These are phyloP conservation scores for Clitoria ternatea DNA, from an alignment of 306 rosid genomes.

Conservation along the genomic window DNA sequence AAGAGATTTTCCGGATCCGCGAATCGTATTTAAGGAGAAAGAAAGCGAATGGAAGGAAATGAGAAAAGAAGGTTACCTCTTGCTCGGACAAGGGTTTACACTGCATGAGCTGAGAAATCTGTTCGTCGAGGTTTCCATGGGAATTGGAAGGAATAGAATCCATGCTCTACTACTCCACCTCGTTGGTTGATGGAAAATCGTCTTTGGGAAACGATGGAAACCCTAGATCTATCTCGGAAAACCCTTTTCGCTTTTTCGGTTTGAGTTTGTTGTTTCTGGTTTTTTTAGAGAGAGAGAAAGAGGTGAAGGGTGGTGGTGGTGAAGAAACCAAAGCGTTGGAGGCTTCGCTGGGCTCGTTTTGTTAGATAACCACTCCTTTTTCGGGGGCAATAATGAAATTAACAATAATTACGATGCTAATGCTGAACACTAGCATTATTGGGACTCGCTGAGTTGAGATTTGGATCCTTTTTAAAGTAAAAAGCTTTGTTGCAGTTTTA, in stretches of 20 bases:
- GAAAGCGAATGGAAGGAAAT: not conserved
- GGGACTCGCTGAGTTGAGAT: not conserved
- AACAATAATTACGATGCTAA: not conserved
- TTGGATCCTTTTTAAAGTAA: not conserved
- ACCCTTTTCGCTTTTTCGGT: conserved; percentile 25
- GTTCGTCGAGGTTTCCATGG: conserved; percentile 81
- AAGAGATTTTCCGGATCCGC: conserved; percentile 39
- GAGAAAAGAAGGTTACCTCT: conserved; percentile 44
- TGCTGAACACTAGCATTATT: not conserved
- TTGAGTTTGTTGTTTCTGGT: conserved; percentile 24
- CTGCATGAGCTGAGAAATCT: conserved; percentile 98
- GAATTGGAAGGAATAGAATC: conserved; percentile 84
- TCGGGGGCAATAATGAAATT: conserved; percentile 28
- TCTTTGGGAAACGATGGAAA: conserved; percentile 27
- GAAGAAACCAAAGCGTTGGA: conserved; percentile 45
- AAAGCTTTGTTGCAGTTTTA: not conserved
- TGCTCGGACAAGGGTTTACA: conserved; percentile 98
- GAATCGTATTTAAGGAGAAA: conserved; percentile 10
- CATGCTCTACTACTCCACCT: conserved; percentile 36
- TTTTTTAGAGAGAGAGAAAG: not conserved
- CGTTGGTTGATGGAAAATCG: conserved; percentile 38
- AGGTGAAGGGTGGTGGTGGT: conserved; percentile 28
- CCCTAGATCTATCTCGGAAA: conserved; percentile 55
- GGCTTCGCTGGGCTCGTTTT: conserved; percentile 34
- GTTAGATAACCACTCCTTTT: conserved; percentile 35